Conservation (phyloP, 1,284 basidiomycete genomes). For the Pseudozyma hubeiensis region DNA sequence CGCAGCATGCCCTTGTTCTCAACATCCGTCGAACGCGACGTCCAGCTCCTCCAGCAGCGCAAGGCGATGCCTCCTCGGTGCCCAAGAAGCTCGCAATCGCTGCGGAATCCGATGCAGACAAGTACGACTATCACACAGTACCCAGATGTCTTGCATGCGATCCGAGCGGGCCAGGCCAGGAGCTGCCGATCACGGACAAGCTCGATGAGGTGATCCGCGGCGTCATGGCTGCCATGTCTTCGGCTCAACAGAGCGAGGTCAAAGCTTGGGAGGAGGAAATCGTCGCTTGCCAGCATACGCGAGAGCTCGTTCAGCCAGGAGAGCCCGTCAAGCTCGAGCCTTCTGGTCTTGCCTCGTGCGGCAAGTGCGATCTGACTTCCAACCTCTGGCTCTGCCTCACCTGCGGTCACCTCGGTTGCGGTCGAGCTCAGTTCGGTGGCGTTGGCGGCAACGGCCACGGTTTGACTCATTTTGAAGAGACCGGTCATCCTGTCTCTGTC, state of each 20-base stretch:
- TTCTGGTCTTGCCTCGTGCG: constrained; percentile 45
- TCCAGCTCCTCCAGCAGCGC: constrained; percentile 17
- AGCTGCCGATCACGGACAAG: constrained; percentile 71
- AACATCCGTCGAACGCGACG: constrained; percentile 83
- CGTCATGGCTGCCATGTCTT: constrained; percentile 84
- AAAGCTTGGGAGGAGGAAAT: constrained; percentile 99
- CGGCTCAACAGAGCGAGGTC: constrained; percentile 90
- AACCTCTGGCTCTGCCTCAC: constrained; percentile 96
- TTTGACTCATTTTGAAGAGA: constrained; percentile 81
- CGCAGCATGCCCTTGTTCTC: constrained; percentile 80
- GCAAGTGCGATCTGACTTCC: constrained; percentile 61
- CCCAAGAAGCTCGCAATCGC: constrained; percentile 88
- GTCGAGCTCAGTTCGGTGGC: constrained; percentile 87
- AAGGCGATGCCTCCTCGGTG: constrained; percentile 9
- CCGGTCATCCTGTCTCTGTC: constrained; percentile 85
- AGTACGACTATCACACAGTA: constrained; percentile 78
- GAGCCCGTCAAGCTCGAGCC: constrained; percentile 55
- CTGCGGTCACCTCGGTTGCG: constrained; percentile 91
- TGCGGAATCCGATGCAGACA: constrained; percentile 87
- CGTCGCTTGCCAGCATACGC: constrained; percentile 84
- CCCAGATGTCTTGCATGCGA: constrained; percentile 79
- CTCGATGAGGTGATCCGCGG: constrained; percentile 75
- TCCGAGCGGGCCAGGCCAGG: constrained; percentile 69
- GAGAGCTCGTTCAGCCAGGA: constrained; percentile 75
- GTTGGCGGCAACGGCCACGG: constrained; percentile 90